A percentile compares a stretch with the other conserved stretches of the same genome.
These are phyloP conservation scores for Shiraia sp. DNA, from an alignment of 2,329 filamentous ascomycete genomes.

Conservation along the genomic window DNA sequence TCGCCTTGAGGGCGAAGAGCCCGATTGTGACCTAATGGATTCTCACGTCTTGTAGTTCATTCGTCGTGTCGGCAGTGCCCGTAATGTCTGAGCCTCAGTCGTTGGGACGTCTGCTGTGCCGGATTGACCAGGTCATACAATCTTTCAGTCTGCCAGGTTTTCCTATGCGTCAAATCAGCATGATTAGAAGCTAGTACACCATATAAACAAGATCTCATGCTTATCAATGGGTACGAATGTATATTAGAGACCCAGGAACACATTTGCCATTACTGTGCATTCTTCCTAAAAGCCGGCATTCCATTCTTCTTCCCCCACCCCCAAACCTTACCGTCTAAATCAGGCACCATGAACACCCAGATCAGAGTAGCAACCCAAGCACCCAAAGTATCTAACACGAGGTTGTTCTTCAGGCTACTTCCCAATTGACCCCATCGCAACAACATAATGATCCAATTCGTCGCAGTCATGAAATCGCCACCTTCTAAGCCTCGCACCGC, in stretches of 20 bases:
- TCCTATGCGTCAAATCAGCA: neutral
- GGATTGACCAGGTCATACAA: too few relatives aligned
- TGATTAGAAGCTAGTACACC: too few relatives aligned
- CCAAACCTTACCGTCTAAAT: constrained; percentile 61
- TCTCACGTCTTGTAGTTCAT: too few relatives aligned
- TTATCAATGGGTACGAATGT: too few relatives aligned
- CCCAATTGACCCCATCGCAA: constrained; percentile 67
- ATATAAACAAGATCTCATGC: too few relatives aligned
- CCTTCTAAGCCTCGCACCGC: constrained; percentile 76
- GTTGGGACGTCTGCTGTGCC: too few relatives aligned
- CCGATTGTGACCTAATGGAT: too few relatives aligned
- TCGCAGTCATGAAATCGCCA: constrained; percentile 79
- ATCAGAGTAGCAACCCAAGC: constrained; percentile 58
- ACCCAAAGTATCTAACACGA: constrained; percentile 58
- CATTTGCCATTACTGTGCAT: constrained; percentile 25
- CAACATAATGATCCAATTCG: constrained; percentile 70
- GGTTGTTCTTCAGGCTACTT: constrained; percentile 57
- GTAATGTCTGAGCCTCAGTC: too few relatives aligned
- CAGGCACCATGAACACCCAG: constrained; percentile 61
- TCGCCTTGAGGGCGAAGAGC: too few relatives aligned
- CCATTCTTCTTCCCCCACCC: constrained; percentile 62
- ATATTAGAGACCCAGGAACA: neutral
- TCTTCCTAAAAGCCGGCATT: constrained; percentile 33
- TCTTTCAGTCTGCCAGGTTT: too few relatives aligned
- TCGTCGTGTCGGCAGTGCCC: too few relatives aligned